These are phyloP conservation scores for Pyracantha coccinea DNA, from an alignment of 331 rosid species.

Conservation along the genomic window DNA sequence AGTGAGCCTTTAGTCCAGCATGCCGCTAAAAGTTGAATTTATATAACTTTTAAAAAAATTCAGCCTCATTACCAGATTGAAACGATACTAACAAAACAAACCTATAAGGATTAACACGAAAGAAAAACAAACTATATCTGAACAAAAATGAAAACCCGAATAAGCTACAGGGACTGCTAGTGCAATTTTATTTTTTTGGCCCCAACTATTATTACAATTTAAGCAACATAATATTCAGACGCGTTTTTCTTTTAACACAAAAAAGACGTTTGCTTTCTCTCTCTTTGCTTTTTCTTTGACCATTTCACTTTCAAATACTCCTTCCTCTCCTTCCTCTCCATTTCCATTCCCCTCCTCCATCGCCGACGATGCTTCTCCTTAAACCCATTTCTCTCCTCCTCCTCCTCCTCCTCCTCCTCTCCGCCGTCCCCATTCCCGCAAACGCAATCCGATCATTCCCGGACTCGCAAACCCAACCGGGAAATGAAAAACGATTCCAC, in stretches of 20 bases:
- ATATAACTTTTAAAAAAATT: no score
- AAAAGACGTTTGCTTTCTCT: background rate
- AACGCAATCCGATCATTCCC: constrained; percentile 41
- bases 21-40: no score
- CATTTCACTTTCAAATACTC: background rate
- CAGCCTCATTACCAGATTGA: background rate
- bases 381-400: constrained; percentile 19
- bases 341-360: no score
- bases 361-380: constrained; percentile 14
- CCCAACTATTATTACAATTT: background rate
- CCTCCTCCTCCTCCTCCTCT: background rate
- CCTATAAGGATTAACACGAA: background rate
- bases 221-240: constrained; percentile 9
- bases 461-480: constrained; percentile 8
- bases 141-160: background rate
- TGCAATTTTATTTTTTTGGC: background rate
- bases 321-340: background rate
- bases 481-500: background rate
- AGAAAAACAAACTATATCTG: background rate
- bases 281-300: background rate
- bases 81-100: background rate
- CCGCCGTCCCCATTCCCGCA: constrained; percentile 10
- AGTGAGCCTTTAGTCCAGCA: no score
- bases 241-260: no score
- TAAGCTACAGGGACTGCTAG: background rate